phyloP scores from a whole-genome alignment of 2,329 filamentous ascomycete genomes.

The Dactylella cylindrospora region DNA sequence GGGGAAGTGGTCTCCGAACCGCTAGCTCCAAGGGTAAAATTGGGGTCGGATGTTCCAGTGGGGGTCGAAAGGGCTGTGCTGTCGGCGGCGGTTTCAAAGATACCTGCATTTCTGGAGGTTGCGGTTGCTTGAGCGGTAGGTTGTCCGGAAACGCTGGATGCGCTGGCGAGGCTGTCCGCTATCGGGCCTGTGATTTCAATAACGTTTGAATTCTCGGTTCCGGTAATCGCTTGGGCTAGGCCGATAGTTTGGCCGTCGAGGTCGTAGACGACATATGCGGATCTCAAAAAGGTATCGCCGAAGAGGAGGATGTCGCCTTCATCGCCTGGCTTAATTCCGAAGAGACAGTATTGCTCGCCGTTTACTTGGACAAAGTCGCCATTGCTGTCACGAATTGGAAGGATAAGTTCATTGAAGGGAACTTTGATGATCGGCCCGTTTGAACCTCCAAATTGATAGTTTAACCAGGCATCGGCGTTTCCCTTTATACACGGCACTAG shows the following conservation, averaged over 20 bases:
- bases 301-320: constrained; percentile 60
- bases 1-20: constrained; percentile 2
- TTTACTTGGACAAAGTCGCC: constrained; percentile 57
- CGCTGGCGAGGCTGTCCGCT: constrained; percentile 15
- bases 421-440: constrained; percentile 58
- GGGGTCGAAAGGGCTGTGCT: constrained; percentile 12
- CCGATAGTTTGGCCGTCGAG: constrained; percentile 53
- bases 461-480: constrained; percentile 17
- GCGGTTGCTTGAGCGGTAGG: constrained; percentile 22
- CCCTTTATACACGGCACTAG: constrained; percentile 17
- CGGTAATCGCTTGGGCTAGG: constrained; percentile 27
- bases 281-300: constrained; percentile 73
- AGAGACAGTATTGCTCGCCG: constrained; percentile 63
- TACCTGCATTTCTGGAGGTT: constrained; percentile 26
- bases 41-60: constrained; percentile 3
- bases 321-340: constrained; percentile 65
- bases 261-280: constrained; percentile 75
- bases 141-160: constrained; percentile 12
- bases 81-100: constrained; percentile 21
- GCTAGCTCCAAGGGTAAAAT: constrained; percentile 17
- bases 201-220: constrained; percentile 18
- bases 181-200: constrained; percentile 35
- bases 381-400: constrained; percentile 51
- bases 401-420: constrained; percentile 57
- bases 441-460: constrained; percentile 33